Percentiles rank a stretch among this genome's conserved stretches.
These are phyloP conservation scores for Aureobasidium namibiae DNA, from an alignment of 2,329 filamentous ascomycete species.

Conservation along the genomic window DNA sequence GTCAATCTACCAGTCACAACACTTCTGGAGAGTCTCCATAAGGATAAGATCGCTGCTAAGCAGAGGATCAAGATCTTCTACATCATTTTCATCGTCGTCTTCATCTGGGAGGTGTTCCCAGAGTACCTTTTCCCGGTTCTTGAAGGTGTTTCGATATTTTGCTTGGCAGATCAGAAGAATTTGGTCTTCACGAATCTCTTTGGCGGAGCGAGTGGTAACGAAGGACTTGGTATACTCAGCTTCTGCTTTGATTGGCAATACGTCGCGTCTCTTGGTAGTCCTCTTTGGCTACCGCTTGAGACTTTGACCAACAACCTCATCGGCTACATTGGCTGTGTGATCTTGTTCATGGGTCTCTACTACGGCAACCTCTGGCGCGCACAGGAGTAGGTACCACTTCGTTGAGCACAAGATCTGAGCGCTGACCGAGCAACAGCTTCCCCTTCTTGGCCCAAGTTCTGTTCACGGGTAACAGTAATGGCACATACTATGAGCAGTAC, in stretches of 20 bases:
- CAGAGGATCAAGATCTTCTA: constrained; percentile 36
- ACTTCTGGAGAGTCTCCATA: constrained; percentile 34
- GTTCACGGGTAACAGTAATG: constrained; percentile 30
- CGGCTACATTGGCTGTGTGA: constrained; percentile 31
- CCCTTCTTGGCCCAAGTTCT: constrained; percentile 38
- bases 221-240: constrained; percentile 37
- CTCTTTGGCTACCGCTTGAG: constrained; percentile 32
- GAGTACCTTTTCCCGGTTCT: constrained; percentile 40
- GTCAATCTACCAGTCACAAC: constrained; percentile 30
- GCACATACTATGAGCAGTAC: constrained; percentile 29
- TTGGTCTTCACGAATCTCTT: constrained; percentile 42
- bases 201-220: constrained; percentile 40
- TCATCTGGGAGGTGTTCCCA: constrained; percentile 43
- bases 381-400: constrained; percentile 13
- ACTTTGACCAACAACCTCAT: constrained; percentile 33
- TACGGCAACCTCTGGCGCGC: constrained; percentile 37
- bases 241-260: constrained; percentile 41
- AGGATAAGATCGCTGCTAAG: constrained; percentile 30
- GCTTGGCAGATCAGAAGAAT: constrained; percentile 36
- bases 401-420: no score
- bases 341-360: constrained; percentile 33
- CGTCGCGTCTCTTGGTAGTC: constrained; percentile 27
- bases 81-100: constrained; percentile 31
- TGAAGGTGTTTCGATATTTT: constrained; percentile 37
- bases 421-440: constrained; percentile 21